Base-by-base conservation (phyloP, 495 filamentous ascomycete species). In the Aspergillus ostianus region DNA sequence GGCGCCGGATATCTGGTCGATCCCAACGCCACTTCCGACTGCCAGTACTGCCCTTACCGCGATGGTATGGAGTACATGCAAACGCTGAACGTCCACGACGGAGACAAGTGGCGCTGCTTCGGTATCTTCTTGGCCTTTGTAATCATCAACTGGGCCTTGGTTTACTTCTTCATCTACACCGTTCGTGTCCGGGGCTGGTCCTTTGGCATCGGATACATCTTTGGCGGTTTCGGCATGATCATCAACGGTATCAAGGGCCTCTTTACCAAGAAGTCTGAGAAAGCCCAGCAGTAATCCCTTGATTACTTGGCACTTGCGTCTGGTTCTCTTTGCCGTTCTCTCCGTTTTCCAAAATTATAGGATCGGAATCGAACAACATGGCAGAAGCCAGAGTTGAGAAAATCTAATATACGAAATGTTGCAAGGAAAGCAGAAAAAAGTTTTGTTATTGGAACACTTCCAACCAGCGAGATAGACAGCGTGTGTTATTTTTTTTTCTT, bases 101-200 rank as follows among this genome's bases (percentile, higher is more conserved):
- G 68, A 20, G 79, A 88, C 30, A 88, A 89, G 76, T 91, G 89
- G 89, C 68, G 81, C 48, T 82, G 91, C 67, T 90, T 92, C 66
- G 91, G 89, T 2, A 88, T 93, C 56, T 92, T 92, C 77, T 54
- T 90, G 36, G 84, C 81, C 2, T 93, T 92, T 72, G 87, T 87
- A 29, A 78, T 92, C 20, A 85, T 83, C 55, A 93, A 93, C 66
- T 93, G 87, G 86, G 67, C 76, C 45, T 78, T 93, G 49, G 87
- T 95, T 0, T 93, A 92, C 71, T 93, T 95, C 77, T 91, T 95
- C 60, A 84, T 93, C 55, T 94, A 90, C 69, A 88, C 87, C 1
- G 84, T 91, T 4, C 78, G 90, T 18, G 83, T 94, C 50, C 81
- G 82, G 60, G 82, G 87, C 7, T 91, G 87, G 89, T 82, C 74